Percentiles rank a stretch among this genome's conserved stretches.
Evolutionary conservation across 768 basidiomycete genomes (phyloP).

Genomic region (Trametes villosa): DNA sequence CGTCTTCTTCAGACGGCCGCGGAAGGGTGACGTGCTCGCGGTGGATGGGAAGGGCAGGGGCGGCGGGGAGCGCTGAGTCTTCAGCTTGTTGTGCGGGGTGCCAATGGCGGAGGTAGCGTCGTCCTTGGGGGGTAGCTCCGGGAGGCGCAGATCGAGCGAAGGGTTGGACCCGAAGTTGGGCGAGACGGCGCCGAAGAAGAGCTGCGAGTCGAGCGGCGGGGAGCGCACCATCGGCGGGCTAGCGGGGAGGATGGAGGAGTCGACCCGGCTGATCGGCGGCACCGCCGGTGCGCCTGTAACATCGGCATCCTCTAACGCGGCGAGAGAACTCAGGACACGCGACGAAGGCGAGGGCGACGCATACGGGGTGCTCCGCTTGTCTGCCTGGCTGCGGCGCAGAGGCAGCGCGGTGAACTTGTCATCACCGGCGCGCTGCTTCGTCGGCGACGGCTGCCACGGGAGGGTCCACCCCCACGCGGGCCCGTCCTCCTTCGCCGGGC

Average conservation of each 20-base stretch:
- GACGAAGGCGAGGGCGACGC: constrained; percentile 2
- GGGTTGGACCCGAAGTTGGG: constrained; percentile 24
- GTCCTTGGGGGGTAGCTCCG: not conserved
- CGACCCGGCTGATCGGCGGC: constrained; percentile 28
- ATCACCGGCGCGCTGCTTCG: constrained; percentile 11
- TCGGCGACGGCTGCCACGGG: constrained; percentile 28
- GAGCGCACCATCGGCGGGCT: constrained; percentile 63
- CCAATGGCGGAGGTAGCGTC: not conserved
- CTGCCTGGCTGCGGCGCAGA: constrained; percentile 34
- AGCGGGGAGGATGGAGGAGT: constrained; percentile 50
- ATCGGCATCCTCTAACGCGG: no score
- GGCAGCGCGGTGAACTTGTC: constrained; percentile 51
- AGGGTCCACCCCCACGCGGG: constrained; percentile 23
- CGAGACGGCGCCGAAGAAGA: constrained; percentile 49
- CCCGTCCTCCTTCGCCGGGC: constrained; percentile 11
- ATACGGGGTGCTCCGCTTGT: constrained; percentile 35
- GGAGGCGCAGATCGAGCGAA: constrained; percentile 14
- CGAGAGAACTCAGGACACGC: constrained; percentile 23
- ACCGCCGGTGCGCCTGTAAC: not conserved
- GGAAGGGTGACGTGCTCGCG: constrained; percentile 23
- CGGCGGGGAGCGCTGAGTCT: constrained; percentile 27
- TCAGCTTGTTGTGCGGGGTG: constrained; percentile 22
- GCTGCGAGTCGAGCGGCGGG: constrained; percentile 55
- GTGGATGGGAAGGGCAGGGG: constrained; percentile 26
- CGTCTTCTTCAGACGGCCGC: constrained; percentile 26